A percentile compares a stretch with the other conserved stretches of the same genome.
Conservation (phyloP, 805 yeast genomes). For the Nakazawaea molendinolei region DNA sequence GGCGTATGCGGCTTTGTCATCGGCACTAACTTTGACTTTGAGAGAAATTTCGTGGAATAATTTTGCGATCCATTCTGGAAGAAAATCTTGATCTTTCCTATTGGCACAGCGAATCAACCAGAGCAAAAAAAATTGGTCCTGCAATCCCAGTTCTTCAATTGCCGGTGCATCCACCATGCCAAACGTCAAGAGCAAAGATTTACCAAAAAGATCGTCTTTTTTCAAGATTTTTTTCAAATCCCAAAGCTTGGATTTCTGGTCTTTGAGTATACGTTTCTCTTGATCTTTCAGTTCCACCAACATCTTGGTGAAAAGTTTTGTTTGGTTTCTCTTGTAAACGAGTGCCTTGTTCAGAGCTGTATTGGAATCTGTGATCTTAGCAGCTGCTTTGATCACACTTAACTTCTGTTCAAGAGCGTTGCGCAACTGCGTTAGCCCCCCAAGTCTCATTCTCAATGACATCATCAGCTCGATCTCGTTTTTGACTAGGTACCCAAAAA, state of each 20-base stretch:
- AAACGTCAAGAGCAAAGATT: conserved; percentile 46
- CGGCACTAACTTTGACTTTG: conserved; percentile 35
- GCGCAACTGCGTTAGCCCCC: conserved; percentile 52
- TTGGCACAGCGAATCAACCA: conserved; percentile 60
- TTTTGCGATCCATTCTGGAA: conserved; percentile 46
- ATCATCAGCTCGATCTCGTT: conserved; percentile 37
- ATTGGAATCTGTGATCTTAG: not conserved
- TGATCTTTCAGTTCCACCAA: conserved; percentile 31
- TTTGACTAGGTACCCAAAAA: conserved; percentile 49
- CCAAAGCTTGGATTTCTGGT: conserved; percentile 26
- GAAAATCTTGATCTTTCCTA: conserved; percentile 28
- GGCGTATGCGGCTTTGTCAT: conserved; percentile 49
- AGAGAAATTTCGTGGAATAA: conserved; percentile 25
- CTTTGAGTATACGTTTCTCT: conserved; percentile 35
- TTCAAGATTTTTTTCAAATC: conserved; percentile 34
- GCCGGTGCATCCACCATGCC: conserved; percentile 53
- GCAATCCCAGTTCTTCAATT: conserved; percentile 37
- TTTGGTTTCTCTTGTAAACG: conserved; percentile 36
- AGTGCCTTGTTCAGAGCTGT: conserved; percentile 20
- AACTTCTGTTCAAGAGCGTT: conserved; percentile 46
- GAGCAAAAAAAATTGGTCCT: conserved; percentile 53
- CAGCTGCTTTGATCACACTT: conserved; percentile 22
- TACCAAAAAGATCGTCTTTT: conserved; percentile 45
- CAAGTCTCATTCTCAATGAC: conserved; percentile 48
- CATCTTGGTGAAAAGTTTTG: conserved; percentile 28